phyloP scores from a whole-genome alignment of 345 rosid genomes.

The Linum trigynum region DNA sequence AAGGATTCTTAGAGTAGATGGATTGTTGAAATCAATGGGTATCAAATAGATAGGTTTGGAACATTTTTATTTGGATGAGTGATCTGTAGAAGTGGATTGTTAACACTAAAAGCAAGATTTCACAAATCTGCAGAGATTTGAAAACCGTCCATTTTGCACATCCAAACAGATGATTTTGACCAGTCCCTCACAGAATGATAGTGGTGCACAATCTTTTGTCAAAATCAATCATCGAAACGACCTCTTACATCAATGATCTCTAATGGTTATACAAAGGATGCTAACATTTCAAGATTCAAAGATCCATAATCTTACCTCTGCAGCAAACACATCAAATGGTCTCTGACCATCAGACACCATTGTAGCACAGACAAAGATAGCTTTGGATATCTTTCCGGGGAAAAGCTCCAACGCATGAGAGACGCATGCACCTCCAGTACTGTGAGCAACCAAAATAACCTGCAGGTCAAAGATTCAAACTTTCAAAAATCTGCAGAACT shows the following conservation, averaged over 20 bases:
- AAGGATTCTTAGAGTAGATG: too few relatives aligned
- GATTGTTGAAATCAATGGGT: too few relatives aligned
- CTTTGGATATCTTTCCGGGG: conserved; percentile 70
- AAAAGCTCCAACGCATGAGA: conserved; percentile 76
- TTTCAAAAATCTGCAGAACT: neutral
- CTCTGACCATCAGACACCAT: conserved; percentile 84
- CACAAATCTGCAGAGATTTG: too few relatives aligned
- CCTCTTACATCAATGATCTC: neutral
- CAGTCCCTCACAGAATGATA: too few relatives aligned
- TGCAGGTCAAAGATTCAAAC: conserved; percentile 18
- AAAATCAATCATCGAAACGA: too few relatives aligned
- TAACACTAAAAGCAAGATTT: too few relatives aligned
- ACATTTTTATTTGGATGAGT: too few relatives aligned
- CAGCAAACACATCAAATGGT: conserved; percentile 92
- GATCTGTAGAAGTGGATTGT: too few relatives aligned
- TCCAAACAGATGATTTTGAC: too few relatives aligned
- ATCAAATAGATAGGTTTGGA: too few relatives aligned
- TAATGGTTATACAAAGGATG: neutral
- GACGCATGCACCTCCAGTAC: conserved; percentile 82
- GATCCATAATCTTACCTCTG: conserved; percentile 45
- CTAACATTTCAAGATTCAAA: neutral
- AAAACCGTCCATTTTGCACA: too few relatives aligned
- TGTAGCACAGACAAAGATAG: conserved; percentile 72
- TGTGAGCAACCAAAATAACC: conserved; percentile 87
- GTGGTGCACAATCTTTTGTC: too few relatives aligned